Conservation (phyloP, 495 filamentous ascomycete species). For the Xylaria cubensis region DNA sequence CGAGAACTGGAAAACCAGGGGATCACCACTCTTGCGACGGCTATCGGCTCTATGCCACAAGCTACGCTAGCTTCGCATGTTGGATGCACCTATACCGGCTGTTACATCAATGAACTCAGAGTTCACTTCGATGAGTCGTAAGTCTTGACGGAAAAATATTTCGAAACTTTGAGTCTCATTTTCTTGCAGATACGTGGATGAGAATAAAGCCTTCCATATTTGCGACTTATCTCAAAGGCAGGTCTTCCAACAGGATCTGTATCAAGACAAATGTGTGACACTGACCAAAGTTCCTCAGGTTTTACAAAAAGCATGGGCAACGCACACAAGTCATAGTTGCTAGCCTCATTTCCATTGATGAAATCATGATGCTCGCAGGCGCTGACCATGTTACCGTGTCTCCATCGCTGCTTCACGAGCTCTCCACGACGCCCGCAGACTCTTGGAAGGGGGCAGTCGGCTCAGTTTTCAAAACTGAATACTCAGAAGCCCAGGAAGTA, state of each 20-base stretch:
- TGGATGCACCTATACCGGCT: slow-evolving; percentile 65
- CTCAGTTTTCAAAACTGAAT: slow-evolving; percentile 43
- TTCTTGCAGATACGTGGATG: slow-evolving; percentile 50
- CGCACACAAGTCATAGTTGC: slow-evolving; percentile 63
- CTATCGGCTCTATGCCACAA: slow-evolving; percentile 65
- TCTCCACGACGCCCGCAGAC: slow-evolving; percentile 51
- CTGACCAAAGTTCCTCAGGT: background rate
- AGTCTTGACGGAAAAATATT: slow-evolving; percentile 19
- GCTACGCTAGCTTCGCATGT: slow-evolving; percentile 62
- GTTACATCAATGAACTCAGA: slow-evolving; percentile 69
- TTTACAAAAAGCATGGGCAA: slow-evolving; percentile 47
- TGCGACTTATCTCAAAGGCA: slow-evolving; percentile 61
- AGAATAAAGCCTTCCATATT: slow-evolving; percentile 55
- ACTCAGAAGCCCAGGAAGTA: slow-evolving; percentile 25
- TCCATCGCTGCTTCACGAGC: slow-evolving; percentile 55
- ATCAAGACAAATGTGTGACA: background rate
- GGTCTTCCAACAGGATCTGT: background rate
- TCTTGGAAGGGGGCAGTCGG: slow-evolving; percentile 41
- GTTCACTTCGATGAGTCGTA: slow-evolving; percentile 65
- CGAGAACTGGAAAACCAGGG: slow-evolving; percentile 58
- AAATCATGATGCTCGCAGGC: slow-evolving; percentile 65
- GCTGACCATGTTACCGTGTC: slow-evolving; percentile 64
- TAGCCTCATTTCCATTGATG: slow-evolving; percentile 60
- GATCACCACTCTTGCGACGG: slow-evolving; percentile 66
- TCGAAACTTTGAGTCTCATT: slow-evolving; percentile 23